Evolutionary conservation across 306 rosid genomes (phyloP), one percentile per base, ranked within the genome.

Genomic region (Corylus americana): DNA sequence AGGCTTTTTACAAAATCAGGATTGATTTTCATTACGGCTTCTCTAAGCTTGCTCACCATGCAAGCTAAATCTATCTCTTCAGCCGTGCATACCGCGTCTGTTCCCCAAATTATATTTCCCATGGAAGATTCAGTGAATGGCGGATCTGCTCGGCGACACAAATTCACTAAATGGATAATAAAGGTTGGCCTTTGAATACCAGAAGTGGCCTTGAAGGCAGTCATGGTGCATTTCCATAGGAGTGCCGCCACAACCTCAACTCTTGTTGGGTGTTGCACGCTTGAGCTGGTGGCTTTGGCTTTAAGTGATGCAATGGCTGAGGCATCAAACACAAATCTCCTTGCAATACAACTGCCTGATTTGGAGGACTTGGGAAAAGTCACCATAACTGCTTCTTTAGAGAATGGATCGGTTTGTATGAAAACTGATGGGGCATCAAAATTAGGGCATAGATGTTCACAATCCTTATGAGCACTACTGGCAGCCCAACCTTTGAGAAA

Each of bases 251-350:
- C 71, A 13, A 16, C 81, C 57, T 70, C 75, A 7, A 78, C 48
- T 3, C 25, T 35, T 0, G 48, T 37, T 3, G 55, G 68, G 49
- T 69, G 8, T 39, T 25, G 54, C 45, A 69, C 47, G 7, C 50
- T 45, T 48, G 79, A 76, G 59, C 47, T 58, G 14, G 29, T 20
- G 2, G 35, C 11, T 18, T 25, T 73, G 25, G 45, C 81, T 29
- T 69, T 22, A 35, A 78, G 74, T 18, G 47, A 68, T 42, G 81
- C 47, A 22, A 78, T 37, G 42, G 75, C 55, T 1, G 75, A 39
- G 7, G 75, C 69, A 68, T 78, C 57, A 53, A 78, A 78, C 54
- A n/a, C 11, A 55, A 68, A 2, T 47, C 81, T 77, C 74, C 64
- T 68, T 8, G 66, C 29, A 10, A 12, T 64, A n/a, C 55, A 12